Percentiles rank a stretch among this genome's conserved stretches.
Evolutionary conservation across 306 rosid species (phyloP).

Genomic region (Rubus idaeus): DNA sequence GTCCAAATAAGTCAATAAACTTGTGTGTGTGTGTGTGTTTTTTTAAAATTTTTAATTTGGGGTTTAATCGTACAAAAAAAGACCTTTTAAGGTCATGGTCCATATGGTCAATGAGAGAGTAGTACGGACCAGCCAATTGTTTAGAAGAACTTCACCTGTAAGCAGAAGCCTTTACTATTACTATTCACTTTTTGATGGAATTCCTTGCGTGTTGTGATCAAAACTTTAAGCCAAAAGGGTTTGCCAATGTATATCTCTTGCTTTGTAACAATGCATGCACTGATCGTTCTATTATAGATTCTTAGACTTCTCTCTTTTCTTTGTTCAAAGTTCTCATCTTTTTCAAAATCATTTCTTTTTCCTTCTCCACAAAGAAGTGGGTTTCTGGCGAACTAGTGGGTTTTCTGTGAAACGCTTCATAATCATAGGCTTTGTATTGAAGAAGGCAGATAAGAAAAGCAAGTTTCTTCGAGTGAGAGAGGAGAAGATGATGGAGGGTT

Average conservation of each 20-base stretch:
- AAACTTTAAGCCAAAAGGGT: background rate
- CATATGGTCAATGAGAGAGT: background rate
- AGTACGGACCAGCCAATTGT: background rate
- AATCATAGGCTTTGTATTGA: background rate
- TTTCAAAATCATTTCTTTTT: background rate
- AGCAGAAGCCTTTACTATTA: background rate
- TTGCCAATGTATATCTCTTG: background rate
- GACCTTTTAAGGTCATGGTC: background rate
- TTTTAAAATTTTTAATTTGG: background rate
- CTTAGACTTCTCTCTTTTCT: background rate
- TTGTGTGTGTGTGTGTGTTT: background rate
- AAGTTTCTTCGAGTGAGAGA: background rate
- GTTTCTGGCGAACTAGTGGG: background rate
- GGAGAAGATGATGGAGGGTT: constrained; percentile 35
- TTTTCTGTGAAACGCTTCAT: background rate
- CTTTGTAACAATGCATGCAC: background rate
- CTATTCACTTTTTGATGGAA: background rate
- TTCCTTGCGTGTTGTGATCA: background rate
- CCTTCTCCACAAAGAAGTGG: too few species aligned
- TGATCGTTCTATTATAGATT: background rate
- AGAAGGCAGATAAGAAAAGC: constrained; percentile 1
- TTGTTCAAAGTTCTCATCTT: background rate
- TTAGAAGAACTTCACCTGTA: background rate
- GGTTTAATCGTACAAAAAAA: background rate
- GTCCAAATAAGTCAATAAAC: background rate